Percentiles rank a stretch among this genome's conserved stretches.
Evolutionary conservation across 768 basidiomycete species (phyloP).

Genomic region (Leccinellum albellum): DNA sequence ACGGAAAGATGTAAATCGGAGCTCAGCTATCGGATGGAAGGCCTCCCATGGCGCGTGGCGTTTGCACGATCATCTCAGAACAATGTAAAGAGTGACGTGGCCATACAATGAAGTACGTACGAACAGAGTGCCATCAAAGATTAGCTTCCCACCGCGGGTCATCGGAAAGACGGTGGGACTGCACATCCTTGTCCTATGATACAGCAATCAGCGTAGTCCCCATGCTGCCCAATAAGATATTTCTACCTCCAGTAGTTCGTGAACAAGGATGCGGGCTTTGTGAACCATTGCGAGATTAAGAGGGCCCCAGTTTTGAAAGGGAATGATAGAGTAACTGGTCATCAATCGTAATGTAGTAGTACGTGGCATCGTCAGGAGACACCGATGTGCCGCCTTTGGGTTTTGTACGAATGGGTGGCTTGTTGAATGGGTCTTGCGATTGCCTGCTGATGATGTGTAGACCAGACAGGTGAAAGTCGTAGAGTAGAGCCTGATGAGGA

Average conservation of each 20-base stretch:
- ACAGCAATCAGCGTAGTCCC: slow-evolving; percentile 20
- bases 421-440: slow-evolving; percentile 47
- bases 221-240: slow-evolving; percentile 14
- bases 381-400: slow-evolving; percentile 56
- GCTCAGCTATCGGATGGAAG: slow-evolving; percentile 86
- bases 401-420: slow-evolving; percentile 60
- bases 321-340: slow-evolving; percentile 88
- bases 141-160: slow-evolving; percentile 89
- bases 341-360: slow-evolving; percentile 92
- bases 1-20: slow-evolving; percentile 93
- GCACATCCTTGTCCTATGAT: slow-evolving; percentile 67
- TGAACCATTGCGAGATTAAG: slow-evolving; percentile 91
- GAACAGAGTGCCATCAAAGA: slow-evolving; percentile 88
- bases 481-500: slow-evolving; percentile 66
- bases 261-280: slow-evolving; percentile 87
- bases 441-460: slow-evolving; percentile 62
- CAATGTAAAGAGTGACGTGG: slow-evolving; percentile 17
- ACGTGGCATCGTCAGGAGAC: slow-evolving; percentile 67
- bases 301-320: slow-evolving; percentile 91
- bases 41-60: slow-evolving; percentile 90
- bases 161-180: slow-evolving; percentile 69
- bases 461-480: slow-evolving; percentile 79
- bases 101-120: slow-evolving; percentile 45
- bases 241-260: slow-evolving; percentile 77
- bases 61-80: slow-evolving; percentile 85